Evolutionary conservation across 345 rosid genomes (phyloP), one percentile per base, ranked within the genome.

Genomic region (Sonneratia caseolaris): DNA sequence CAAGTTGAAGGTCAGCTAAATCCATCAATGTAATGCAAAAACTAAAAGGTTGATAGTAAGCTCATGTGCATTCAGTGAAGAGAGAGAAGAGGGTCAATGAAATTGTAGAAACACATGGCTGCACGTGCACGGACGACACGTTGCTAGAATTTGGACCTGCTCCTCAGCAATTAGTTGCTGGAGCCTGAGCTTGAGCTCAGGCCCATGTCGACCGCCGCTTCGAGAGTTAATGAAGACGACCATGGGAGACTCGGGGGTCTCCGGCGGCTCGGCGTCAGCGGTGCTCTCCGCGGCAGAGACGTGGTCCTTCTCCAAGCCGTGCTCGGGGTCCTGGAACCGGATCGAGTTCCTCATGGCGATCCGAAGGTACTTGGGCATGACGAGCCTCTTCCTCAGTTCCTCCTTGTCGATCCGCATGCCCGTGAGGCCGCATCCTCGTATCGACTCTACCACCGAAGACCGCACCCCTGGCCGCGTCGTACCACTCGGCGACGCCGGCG

Each of bases 181-280:
- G 9, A 96, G 90, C 27, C 95, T 85, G 57, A 80, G 83, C 75
- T 85, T 89, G 37, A 96, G 91, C 51, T 85, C 79, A 0, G 89
- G 87, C 3, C 98, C 98, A 40, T 87, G 83, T 12, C 98, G 88
- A 37, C 98, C 98, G 27, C 98, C 99, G 76, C 99, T 91, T 24
- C 75, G 82, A 32, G 93, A 81, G 66, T 92, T 96, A 70, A 96
- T 83, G 38, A 96, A 92, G 21, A 96, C 94, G 11, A 91, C 85
- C 74, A 96, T 42, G 27, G 99, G 99, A 4, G 87, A 80, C 32
- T 91, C 96, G 8, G 96, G 94, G 0, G 82, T 47, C 55, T 11
- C 57, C 8, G 47, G 49, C 18, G 48, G 55, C 49, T 72, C 74
- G 18, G 51, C 53, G 13, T 40, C 75, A 22, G 43, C 79, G 24